Base-by-base conservation (phyloP, 2,329 filamentous ascomycete genomes). In the Neopestalotiopsis clavispora region DNA sequence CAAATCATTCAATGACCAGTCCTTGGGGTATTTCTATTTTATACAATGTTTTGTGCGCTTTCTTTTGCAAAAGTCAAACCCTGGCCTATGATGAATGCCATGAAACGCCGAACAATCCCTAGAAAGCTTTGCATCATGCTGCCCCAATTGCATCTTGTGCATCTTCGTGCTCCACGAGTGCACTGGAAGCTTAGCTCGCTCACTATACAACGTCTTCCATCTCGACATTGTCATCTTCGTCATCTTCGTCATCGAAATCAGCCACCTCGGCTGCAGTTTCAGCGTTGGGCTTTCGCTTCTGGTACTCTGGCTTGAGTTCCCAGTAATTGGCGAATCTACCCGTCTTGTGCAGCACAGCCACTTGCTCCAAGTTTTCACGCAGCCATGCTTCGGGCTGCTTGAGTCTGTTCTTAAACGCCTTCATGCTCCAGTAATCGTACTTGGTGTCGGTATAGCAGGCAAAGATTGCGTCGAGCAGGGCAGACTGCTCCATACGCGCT, bases 341-440 rank as follows among this genome's bases (percentile, higher is more conserved):
- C 61, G 90, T 91, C 80, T 94, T 93, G 78, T 97, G 91, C 70
- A 97, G 83, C 23, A 92, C 89, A 0, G 94, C 95, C 69, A 98
- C 89, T 76, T 94, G 90, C 71, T 95, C 92, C 73, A 99, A 83
- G 0, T 91, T 92, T 78, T 96, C 90, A 67, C 95, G 94, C 71
- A 99, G 88, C 79, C 95, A 98, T n/a, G 92, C 91, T 78, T 98
- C 96, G 1, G 96, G 96, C 81, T 99, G 96, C 69, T 91, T 89
- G 52, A 97, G 88, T 70, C 87, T 84, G 65, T 90, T 86, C 72
- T 94, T 94, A 74, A 99, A 88, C 4, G 92, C 89, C 77, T 94
- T 95, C 86, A 98, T 93, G n/a, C 92, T 91, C 95, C 95, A 99
- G 81, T 96, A 98, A 75, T 91, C 90, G 85, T 92, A 97, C 28